Conservation (phyloP, 2,329 filamentous ascomycete genomes). For the Aaosphaeria pasadenensis region DNA sequence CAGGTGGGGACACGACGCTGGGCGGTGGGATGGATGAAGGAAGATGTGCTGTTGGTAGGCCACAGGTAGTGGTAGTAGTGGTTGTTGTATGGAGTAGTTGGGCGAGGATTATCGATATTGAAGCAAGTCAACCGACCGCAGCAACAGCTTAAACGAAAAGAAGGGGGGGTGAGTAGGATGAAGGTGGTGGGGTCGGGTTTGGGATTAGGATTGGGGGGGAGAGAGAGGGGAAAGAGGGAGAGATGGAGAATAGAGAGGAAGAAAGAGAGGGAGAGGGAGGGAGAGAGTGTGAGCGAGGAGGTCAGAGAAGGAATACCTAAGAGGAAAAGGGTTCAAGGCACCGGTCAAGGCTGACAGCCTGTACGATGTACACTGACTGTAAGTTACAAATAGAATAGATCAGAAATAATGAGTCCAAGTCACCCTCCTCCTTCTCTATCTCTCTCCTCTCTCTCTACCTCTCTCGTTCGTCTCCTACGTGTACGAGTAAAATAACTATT, state of each 20-base stretch:
- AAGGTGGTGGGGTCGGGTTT: constrained; percentile 11
- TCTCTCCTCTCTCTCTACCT: neutral
- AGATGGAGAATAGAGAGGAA: constrained; percentile 1
- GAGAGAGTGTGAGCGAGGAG: constrained; percentile 2
- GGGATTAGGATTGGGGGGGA: constrained; percentile 4
- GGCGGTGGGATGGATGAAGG: too few species aligned
- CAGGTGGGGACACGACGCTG: too few species aligned
- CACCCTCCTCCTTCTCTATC: neutral
- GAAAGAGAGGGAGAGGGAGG: constrained; percentile 3
- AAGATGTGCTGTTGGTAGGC: too few species aligned
- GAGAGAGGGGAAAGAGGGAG: constrained; percentile 3
- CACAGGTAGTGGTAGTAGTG: too few species aligned
- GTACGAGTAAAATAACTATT: neutral
- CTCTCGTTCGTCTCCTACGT: neutral
- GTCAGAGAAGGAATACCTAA: constrained; percentile 13
- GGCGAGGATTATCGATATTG: too few species aligned
- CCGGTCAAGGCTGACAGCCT: constrained; percentile 36
- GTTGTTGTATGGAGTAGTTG: too few species aligned
- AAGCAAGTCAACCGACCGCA: too few species aligned
- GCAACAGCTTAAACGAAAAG: too few species aligned
- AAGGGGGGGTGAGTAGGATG: too few species aligned
- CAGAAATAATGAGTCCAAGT: neutral
- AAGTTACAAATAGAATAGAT: neutral
- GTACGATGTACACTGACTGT: too few species aligned
- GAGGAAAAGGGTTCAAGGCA: constrained; percentile 19